Base-by-base conservation (phyloP, 2,329 filamentous ascomycete species). In the Myriosclerotinia duriaeana region DNA sequence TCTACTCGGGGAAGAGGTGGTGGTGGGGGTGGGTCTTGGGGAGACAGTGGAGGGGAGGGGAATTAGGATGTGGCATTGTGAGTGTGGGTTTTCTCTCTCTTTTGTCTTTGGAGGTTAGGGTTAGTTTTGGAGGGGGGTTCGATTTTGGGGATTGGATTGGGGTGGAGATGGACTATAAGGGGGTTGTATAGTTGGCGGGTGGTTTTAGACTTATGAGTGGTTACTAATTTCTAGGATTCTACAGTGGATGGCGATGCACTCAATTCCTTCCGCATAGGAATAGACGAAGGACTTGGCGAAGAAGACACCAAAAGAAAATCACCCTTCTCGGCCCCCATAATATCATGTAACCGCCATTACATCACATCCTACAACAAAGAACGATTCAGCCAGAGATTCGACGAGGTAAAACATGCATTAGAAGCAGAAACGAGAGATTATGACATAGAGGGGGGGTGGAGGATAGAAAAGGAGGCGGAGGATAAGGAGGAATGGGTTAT, bases 1-100 rank as follows among this genome's bases (percentile, higher is more conserved):
- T 12, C 68, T 71, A 22, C 67, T 83, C 4, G 73, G 76, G 54
- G 76, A 75, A 7, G 71, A 76, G 20, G 54, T 71, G 30, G 17
- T 30, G 11, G 46, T 55, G 14, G 53, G 38, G 22, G n/a, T 82
- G 7, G 58, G 65, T 20, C 26, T 54, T 1, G 67, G 50, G 61
- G 55, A 59, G 42, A 76, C 73, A 20, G 77, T 82, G 6, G 75
- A 78, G n/a, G 58, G 58, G 30, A 52, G 34, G 9, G 58, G 58
- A 2, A 50, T 61, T 2, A 61, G 58, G 12, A 80, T 83, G 70
- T 75, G 79, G 38, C 81, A 83, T 69, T 70, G 82, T 22, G 77
- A 79, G 59, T 69, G 76, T 11, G 73, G 79, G 64, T 11, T 69
- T 20, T 68, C 67, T 34, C 26, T 5, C 7, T 40, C 22, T 17